Conservation (phyloP, 495 filamentous ascomycete species). For the Hyaloscypha bicolor region DNA sequence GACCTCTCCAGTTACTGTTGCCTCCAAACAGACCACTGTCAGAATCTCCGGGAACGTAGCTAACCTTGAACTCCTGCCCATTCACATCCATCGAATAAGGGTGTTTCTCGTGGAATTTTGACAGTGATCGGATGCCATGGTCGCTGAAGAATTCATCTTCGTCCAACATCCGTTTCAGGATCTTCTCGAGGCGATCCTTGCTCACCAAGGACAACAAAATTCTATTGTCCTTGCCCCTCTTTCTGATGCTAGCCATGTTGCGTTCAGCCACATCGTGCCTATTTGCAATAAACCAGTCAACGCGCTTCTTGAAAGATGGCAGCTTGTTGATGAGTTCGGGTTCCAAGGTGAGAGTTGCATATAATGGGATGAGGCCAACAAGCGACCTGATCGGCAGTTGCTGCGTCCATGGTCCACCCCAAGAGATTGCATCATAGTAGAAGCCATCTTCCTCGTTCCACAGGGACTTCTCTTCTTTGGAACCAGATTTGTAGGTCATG, state of each 20-base stretch:
- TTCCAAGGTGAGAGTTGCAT: slow-evolving; percentile 88
- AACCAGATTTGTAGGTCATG: slow-evolving; percentile 85
- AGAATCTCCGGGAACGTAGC: slow-evolving; percentile 91
- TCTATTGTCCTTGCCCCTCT: slow-evolving; percentile 84
- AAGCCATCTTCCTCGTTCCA: slow-evolving; percentile 97
- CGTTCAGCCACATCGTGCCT: slow-evolving; percentile 81
- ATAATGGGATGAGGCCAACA: slow-evolving; percentile 91
- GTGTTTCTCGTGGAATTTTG: slow-evolving; percentile 87
- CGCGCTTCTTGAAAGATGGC: slow-evolving; percentile 87
- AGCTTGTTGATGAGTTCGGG: slow-evolving; percentile 91
- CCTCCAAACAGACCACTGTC: slow-evolving; percentile 93
- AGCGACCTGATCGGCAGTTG: slow-evolving; percentile 90
- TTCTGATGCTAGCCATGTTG: slow-evolving; percentile 88
- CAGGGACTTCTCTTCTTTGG: slow-evolving; percentile 75
- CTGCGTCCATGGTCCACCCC: slow-evolving; percentile 88
- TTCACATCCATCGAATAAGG: slow-evolving; percentile 97
- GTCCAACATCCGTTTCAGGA: slow-evolving; percentile 88
- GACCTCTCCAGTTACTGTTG: slow-evolving; percentile 95
- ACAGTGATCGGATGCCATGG: slow-evolving; percentile 90
- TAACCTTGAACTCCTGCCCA: slow-evolving; percentile 83
- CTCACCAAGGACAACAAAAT: slow-evolving; percentile 86
- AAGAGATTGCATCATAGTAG: slow-evolving; percentile 98
- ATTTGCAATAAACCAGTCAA: slow-evolving; percentile 93
- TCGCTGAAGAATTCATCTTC: slow-evolving; percentile 90
- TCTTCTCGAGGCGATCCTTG: slow-evolving; percentile 82